Base-by-base conservation (phyloP, 768 basidiomycete species). In the Fibroporia radiculosa region DNA sequence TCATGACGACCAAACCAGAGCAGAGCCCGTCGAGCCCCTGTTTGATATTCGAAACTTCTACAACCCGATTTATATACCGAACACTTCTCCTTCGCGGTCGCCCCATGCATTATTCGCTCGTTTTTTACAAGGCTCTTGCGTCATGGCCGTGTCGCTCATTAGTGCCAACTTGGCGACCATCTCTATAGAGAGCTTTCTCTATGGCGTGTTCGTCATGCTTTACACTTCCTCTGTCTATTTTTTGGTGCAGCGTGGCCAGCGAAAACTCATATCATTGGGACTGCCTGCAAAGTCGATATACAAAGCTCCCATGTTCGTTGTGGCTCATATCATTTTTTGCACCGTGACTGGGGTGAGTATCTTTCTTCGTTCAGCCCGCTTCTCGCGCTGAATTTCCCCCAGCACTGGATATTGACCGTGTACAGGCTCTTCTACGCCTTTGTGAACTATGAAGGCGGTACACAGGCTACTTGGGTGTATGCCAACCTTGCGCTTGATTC, bases 191-290 rank as follows among this genome's bases (percentile, higher is more conserved):
- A 42, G 47, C 34, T 23, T 26, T 24, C 34, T 48, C 33, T 42
- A 42, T 26, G 47, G 47, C 40, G 24, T 42, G 14, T 48, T 48
- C 34, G 34, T 38, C 26, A 36, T 42, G 2, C 47, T 42, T 34
- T 34, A 33, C 8, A 41, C 19, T 24, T 23, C 37, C 34, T 42
- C 47, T 1, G 28, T 36, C 28, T 42, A 31, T 23, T 22, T 42
- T 19, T 29, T 42, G 3, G 8, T 42, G 11, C 23, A 10, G 10
- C 41, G 23, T 13, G 28, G 41, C 8, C 26, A 27, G 11, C 26
- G 10, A 16, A 42, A 42, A 22, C 6, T 42, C 5, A 29, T 28
- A 7, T 27, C 41, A 7, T 27, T 18, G 41, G 41, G 41, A n/a
- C 5, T 18, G 10, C 25, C 41, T 11, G 3, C 28, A 32, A 4